Conservation (phyloP, 352 stramenopile genomes). For the Globisporangium echinulatum region DNA sequence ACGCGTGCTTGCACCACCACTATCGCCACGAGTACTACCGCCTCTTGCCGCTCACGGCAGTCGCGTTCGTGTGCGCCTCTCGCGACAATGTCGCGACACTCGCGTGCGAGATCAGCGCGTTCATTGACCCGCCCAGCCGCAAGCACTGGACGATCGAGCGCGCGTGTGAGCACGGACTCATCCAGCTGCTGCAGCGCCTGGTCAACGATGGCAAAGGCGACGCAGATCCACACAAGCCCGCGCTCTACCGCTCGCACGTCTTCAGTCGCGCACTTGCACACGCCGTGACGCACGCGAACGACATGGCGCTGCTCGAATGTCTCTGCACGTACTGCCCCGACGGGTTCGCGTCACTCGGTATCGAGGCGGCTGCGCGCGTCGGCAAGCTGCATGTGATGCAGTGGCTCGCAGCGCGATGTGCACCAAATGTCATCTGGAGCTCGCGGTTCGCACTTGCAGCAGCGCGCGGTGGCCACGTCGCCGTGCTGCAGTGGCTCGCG, state of each 20-base stretch:
- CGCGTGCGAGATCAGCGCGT: neutral
- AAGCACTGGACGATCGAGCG: slow-evolving; percentile 1
- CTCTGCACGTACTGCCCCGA: neutral
- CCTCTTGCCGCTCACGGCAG: too few relatives aligned
- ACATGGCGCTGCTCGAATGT: neutral
- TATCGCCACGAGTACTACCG: too few relatives aligned
- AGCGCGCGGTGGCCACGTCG: neutral
- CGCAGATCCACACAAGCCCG: neutral
- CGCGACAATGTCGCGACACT: neutral
- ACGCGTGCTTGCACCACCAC: too few relatives aligned
- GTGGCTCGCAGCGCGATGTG: neutral
- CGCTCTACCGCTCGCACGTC: slow-evolving; percentile 1
- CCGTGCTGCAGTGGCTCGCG: slow-evolving; percentile 3
- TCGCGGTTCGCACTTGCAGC: neutral
- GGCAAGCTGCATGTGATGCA: slow-evolving; percentile 5
- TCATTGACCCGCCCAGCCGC: neutral
- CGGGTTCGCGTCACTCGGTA: neutral
- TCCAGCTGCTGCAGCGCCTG: neutral
- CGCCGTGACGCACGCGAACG: slow-evolving; percentile 1
- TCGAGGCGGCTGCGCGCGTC: neutral
- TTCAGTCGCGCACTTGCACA: neutral
- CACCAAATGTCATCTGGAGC: neutral
- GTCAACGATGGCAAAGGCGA: neutral
- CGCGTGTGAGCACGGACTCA: neutral
- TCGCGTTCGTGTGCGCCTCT: neutral